A percentile compares a stretch with the other conserved stretches of the same genome.
phyloP scores from a whole-genome alignment of 2,329 filamentous ascomycete species.

The Aspergillus brasiliensis region DNA sequence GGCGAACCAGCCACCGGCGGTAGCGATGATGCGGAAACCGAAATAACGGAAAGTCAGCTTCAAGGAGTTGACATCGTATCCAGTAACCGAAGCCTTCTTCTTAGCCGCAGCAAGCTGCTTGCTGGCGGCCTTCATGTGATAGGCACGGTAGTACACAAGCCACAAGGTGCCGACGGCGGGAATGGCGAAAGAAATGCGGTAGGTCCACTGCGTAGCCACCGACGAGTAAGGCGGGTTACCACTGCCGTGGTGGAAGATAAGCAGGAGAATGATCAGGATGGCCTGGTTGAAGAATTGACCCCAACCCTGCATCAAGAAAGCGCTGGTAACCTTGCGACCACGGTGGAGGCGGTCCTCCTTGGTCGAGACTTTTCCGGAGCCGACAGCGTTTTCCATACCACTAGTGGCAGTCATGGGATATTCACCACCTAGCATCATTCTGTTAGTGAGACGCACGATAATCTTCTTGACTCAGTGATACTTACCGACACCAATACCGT shows the following conservation, averaged over 20 bases:
- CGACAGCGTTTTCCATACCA: slow-evolving; percentile 87
- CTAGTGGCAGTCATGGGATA: slow-evolving; percentile 97
- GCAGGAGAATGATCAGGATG: slow-evolving; percentile 78
- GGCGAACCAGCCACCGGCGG: slow-evolving; percentile 86
- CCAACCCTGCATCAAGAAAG: slow-evolving; percentile 98
- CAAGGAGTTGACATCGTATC: slow-evolving; percentile 86
- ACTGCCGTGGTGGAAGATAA: slow-evolving; percentile 82
- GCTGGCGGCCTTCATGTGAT: slow-evolving; percentile 87
- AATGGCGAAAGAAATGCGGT: slow-evolving; percentile 88
- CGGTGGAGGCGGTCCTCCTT: slow-evolving; percentile 92
- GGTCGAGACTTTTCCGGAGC: slow-evolving; percentile 84
- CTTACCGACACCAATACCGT: slow-evolving; percentile 62
- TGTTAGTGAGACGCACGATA: not conserved
- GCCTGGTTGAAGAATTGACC: slow-evolving; percentile 94
- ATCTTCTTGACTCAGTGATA: not conserved
- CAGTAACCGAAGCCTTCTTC: slow-evolving; percentile 83
- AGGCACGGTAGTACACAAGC: slow-evolving; percentile 94
- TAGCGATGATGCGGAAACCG: slow-evolving; percentile 81
- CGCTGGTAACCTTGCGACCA: slow-evolving; percentile 91
- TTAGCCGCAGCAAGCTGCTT: slow-evolving; percentile 81
- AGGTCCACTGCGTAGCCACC: slow-evolving; percentile 82
- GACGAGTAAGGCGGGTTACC: slow-evolving; percentile 76
- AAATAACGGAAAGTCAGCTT: slow-evolving; percentile 79
- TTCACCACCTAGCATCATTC: slow-evolving; percentile 69
- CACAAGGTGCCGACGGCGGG: slow-evolving; percentile 88